Evolutionary conservation across 192 early-diverging fungal genomes (phyloP).

Genomic region (Coemansia furcata): DNA sequence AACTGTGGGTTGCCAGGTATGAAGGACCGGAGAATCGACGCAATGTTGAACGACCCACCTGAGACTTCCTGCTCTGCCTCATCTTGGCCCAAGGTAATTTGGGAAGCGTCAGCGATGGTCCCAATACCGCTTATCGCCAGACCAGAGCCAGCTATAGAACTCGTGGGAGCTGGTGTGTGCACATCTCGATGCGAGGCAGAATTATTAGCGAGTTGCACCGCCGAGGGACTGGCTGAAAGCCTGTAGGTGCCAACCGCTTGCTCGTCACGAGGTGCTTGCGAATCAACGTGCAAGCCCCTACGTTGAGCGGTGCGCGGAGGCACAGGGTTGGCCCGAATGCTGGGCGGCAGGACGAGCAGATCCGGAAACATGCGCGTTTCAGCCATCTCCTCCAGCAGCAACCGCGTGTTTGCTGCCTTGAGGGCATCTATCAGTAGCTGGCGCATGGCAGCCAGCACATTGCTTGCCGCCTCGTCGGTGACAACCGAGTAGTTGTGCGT

Average conservation of each 20-base stretch:
- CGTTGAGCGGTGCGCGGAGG: not conserved
- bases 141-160: not conserved
- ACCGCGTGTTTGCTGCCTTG: slow-evolving; percentile 46
- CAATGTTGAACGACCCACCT: slow-evolving; percentile 32
- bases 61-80: not conserved
- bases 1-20: slow-evolving; percentile 34
- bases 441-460: slow-evolving; percentile 46
- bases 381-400: slow-evolving; percentile 51
- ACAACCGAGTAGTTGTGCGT: slow-evolving; percentile 52
- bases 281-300: slow-evolving; percentile 5
- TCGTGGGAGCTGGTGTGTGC: not conserved
- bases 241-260: not conserved
- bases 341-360: slow-evolving; percentile 31
- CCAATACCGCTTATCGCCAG: not conserved
- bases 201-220: not conserved
- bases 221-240: slow-evolving; percentile 10
- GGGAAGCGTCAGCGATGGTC: not conserved
- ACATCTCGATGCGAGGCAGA: not conserved
- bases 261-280: slow-evolving; percentile 23
- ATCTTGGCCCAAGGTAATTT: not conserved
- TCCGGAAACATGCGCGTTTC: slow-evolving; percentile 44
- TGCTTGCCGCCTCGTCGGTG: slow-evolving; percentile 37
- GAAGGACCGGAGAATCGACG: slow-evolving; percentile 32
- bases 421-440: slow-evolving; percentile 47
- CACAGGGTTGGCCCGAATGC: too few species aligned